Conservation (phyloP, 192 early-diverging fungal species). For the Podila clonocystis region DNA sequence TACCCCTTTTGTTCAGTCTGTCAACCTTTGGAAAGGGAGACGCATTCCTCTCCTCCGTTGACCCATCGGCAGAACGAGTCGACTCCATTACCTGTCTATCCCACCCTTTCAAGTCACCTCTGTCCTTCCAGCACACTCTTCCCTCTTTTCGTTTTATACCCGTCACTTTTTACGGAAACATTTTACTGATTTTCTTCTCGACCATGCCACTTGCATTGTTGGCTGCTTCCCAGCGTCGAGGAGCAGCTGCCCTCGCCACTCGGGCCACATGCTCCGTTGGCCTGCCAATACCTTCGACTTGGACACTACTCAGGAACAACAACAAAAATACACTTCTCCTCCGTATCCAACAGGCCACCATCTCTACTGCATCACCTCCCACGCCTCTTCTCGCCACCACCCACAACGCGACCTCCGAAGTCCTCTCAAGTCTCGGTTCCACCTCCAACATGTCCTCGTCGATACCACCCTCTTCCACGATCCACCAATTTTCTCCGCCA, state of each 20-base stretch:
- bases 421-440: neutral
- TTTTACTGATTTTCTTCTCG: too few species aligned
- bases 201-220: constrained; percentile 9
- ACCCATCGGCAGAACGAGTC: too few species aligned
- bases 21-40: too few species aligned
- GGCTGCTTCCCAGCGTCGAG: constrained; percentile 5
- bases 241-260: neutral
- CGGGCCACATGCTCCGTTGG: neutral
- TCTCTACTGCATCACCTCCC: neutral
- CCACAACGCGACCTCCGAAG: neutral
- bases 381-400: neutral
- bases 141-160: too few species aligned
- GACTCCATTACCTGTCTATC: too few species aligned
- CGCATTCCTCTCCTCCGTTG: too few species aligned
- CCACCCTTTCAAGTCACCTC: too few species aligned
- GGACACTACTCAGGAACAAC: neutral
- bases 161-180: too few species aligned
- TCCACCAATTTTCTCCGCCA: neutral
- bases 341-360: neutral
- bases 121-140: too few species aligned
- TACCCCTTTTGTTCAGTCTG: too few species aligned
- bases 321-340: neutral
- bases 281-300: neutral
- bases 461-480: neutral
- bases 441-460: neutral